Base-by-base conservation (phyloP, 2,329 filamentous ascomycete genomes). In the Aspergillus cejpii region DNA sequence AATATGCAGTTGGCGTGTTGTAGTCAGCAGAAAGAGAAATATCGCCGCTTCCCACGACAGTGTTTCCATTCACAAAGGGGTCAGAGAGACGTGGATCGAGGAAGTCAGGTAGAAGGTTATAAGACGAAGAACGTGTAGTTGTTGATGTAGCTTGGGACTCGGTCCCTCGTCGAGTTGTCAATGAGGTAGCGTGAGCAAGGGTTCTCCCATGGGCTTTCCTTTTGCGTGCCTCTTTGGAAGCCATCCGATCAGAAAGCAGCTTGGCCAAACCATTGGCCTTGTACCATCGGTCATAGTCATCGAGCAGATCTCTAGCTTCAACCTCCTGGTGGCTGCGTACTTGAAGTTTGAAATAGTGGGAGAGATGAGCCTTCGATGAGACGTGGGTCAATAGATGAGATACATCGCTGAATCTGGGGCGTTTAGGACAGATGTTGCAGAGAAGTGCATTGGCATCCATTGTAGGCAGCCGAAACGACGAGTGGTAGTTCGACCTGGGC, bases 321-420 rank as follows among this genome's bases (percentile, higher is more conserved):
- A 74, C 66, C 48, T 94, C 85, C 37, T 78, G 75, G 43, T 80
- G 77, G 44, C 83, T 79, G 45, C 79, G 80, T 53, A 95, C 79
- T 57, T 87, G 83, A 41, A 88, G 76, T 59, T 87, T 88, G 71
- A 90, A 94, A 58, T 87, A 82, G 62, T 87, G 79, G 48, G 88
- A 83, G 26, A 96, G 73, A 64, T 97, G 91, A n/a, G 85, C 85
- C 64, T 96, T 96, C 52, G 90, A 96, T 48, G 85, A 81, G 50
- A 96, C 80, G 62, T 97, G 91, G 10, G 91, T 97, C 61, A 97
- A 79, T 28, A 96, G 74, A 66, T 96, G 91, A 26, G 90, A 95
- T 36, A 89, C 75, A 66, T 97, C 91, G 44, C 88, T 94, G 69
- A 96, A 96, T 23, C 70, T 78, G 29, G 87, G 87, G 49, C 77